These are phyloP conservation scores for Pachysandra terminalis DNA, from an alignment of 164 flowering plant genomes.

Conservation along the genomic window DNA sequence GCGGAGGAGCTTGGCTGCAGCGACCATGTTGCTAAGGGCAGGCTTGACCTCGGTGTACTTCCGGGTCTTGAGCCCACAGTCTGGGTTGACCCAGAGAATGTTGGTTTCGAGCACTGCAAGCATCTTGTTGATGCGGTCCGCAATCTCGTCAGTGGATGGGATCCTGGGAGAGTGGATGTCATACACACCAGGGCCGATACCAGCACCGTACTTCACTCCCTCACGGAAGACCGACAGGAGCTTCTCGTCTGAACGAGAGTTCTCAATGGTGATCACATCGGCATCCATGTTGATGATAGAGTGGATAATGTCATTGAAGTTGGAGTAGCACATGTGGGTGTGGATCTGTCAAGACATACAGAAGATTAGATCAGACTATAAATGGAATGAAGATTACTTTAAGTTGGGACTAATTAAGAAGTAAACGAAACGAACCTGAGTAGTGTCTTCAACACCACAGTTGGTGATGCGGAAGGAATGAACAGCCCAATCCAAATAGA, in stretches of 20 bases:
- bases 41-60: slow-evolving; percentile 88
- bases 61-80: slow-evolving; percentile 95
- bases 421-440: slow-evolving; percentile 32
- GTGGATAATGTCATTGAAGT: slow-evolving; percentile 75
- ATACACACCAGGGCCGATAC: slow-evolving; percentile 95
- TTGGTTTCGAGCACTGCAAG: slow-evolving; percentile 89
- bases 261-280: slow-evolving; percentile 94
- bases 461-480: slow-evolving; percentile 66
- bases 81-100: slow-evolving; percentile 96
- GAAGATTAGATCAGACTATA: neutral
- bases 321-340: slow-evolving; percentile 88
- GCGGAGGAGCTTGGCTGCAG: slow-evolving; percentile 83
- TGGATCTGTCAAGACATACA: slow-evolving; percentile 46
- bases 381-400: too few species aligned
- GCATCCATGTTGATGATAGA: slow-evolving; percentile 88
- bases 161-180: slow-evolving; percentile 97
- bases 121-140: slow-evolving; percentile 90
- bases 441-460: slow-evolving; percentile 51
- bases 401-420: neutral
- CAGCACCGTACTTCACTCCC: slow-evolving; percentile 93
- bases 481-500: slow-evolving; percentile 67
- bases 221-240: slow-evolving; percentile 95
- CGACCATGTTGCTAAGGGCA: slow-evolving; percentile 78
- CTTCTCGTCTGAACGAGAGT: slow-evolving; percentile 95
- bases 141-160: slow-evolving; percentile 84